Evolutionary conservation across 768 basidiomycete genomes (phyloP).

Genomic region (Neoboletus brunneissimus): DNA sequence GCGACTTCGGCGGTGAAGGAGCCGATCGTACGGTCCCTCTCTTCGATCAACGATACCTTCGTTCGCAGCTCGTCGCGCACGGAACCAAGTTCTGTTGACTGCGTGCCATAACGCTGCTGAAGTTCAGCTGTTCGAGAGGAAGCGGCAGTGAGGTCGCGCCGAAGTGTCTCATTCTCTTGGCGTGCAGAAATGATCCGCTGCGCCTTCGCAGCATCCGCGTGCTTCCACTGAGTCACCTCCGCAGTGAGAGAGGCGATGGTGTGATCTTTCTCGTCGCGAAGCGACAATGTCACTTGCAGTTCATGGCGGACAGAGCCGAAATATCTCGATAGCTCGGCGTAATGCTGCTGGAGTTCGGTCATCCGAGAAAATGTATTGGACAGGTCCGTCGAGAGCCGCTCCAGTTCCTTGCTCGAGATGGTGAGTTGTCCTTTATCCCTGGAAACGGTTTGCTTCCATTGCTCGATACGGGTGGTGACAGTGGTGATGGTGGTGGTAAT

Average conservation of each 20-base stretch:
- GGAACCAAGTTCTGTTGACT: background rate
- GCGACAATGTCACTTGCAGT: background rate
- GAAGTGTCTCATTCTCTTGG: background rate
- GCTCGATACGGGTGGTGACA: background rate
- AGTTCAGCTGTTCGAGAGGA: background rate
- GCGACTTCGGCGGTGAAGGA: background rate
- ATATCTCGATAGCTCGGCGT: background rate
- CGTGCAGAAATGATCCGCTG: background rate
- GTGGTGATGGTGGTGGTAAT: slow-evolving; percentile 1
- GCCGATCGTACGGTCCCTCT: background rate
- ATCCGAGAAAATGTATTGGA: background rate
- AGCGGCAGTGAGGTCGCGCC: background rate
- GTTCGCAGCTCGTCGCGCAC: background rate
- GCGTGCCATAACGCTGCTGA: background rate
- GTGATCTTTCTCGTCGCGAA: background rate
- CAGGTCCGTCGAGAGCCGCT: background rate
- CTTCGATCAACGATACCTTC: background rate
- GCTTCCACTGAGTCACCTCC: background rate
- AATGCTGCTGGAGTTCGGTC: background rate
- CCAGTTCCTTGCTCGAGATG: slow-evolving; percentile 6
- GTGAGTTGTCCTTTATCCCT: background rate
- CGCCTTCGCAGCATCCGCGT: background rate
- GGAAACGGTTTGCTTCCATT: background rate
- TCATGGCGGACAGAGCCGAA: background rate
- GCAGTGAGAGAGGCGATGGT: background rate